Conservation (phyloP, 228 moss, liverwort and hornwort genomes). For the Sphagnum fallax region DNA sequence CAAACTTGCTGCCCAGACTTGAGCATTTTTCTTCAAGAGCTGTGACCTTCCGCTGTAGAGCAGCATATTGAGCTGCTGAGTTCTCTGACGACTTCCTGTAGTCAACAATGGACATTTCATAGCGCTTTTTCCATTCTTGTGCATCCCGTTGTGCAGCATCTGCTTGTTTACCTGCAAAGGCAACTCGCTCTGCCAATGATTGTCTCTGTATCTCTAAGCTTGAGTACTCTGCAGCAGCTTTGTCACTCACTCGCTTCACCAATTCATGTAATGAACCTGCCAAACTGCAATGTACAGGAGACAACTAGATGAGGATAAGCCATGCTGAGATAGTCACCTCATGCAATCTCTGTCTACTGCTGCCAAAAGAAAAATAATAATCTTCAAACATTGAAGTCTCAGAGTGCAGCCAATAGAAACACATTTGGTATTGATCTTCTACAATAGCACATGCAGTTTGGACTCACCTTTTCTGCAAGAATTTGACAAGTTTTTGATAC, state of each 20-base stretch:
- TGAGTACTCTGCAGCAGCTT: slow-evolving; percentile 71
- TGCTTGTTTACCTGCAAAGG: slow-evolving; percentile 83
- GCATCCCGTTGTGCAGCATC: slow-evolving; percentile 86
- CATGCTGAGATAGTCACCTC: not conserved
- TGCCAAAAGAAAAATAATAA: too few relatives aligned
- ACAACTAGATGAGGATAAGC: slow-evolving; percentile 1
- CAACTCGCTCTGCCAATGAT: slow-evolving; percentile 68
- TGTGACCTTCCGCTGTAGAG: slow-evolving; percentile 64
- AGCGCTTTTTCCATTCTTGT: slow-evolving; percentile 97
- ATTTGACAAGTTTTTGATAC: slow-evolving; percentile 85
- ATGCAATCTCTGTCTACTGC: too few relatives aligned
- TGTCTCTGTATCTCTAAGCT: slow-evolving; percentile 75
- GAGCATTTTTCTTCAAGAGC: slow-evolving; percentile 62
- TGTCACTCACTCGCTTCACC: slow-evolving; percentile 80
- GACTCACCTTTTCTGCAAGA: slow-evolving; percentile 68
- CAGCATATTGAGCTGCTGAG: slow-evolving; percentile 50
- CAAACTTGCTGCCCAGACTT: slow-evolving; percentile 40
- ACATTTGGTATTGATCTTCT: not conserved
- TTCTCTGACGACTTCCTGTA: slow-evolving; percentile 69
- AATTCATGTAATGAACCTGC: slow-evolving; percentile 80
- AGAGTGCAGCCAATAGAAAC: not conserved
- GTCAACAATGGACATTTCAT: slow-evolving; percentile 66
- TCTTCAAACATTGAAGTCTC: too few relatives aligned
- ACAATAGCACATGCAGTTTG: not conserved
- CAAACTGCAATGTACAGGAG: slow-evolving; percentile 39